phyloP scores from a whole-genome alignment of 805 yeast species.

The Vanderwaltozyma polyspora region DNA sequence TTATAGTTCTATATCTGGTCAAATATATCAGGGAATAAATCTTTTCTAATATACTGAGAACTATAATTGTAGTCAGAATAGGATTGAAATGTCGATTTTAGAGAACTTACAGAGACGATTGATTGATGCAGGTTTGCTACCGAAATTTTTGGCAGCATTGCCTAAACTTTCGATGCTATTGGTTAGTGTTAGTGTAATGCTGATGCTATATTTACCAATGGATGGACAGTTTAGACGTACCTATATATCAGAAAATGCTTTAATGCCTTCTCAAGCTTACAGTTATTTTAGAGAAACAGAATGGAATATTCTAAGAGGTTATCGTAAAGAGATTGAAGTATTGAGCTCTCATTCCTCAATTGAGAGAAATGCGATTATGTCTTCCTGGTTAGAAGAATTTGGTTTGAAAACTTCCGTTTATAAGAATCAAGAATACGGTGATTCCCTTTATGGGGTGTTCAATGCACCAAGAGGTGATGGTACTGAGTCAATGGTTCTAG shows the following conservation, averaged over 20 bases:
- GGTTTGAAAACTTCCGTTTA: conserved; percentile 57
- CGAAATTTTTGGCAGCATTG: conserved; percentile 32
- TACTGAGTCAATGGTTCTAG: conserved; percentile 86
- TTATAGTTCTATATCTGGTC: too few relatives aligned
- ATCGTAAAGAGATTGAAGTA: conserved; percentile 38
- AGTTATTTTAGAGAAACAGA: conserved; percentile 88
- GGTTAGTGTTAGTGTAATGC: conserved; percentile 37
- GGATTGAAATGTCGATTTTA: conserved; percentile 14
- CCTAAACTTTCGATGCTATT: conserved; percentile 35
- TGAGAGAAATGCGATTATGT: conserved; percentile 36
- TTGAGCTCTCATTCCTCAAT: conserved; percentile 18
- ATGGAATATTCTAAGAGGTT: conserved; percentile 87
- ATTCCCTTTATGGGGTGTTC: conserved; percentile 62
- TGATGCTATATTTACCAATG: conserved; percentile 54
- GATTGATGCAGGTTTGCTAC: conserved; percentile 36
- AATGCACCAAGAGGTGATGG: conserved; percentile 95
- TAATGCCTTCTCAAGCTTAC: conserved; percentile 92
- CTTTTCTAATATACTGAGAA: too few relatives aligned
- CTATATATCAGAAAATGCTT: conserved; percentile 89
- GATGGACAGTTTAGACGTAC: conserved; percentile 77
- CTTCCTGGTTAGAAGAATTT: conserved; percentile 52
- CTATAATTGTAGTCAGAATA: too few relatives aligned
- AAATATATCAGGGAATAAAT: too few relatives aligned
- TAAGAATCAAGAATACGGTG: conserved; percentile 31
- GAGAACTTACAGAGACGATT: conserved; percentile 32